A percentile compares a stretch with the other conserved stretches of the same genome.
Evolutionary conservation across 1,284 basidiomycete species (phyloP).

Genomic region (Erythrobasidium hasegawianum): DNA sequence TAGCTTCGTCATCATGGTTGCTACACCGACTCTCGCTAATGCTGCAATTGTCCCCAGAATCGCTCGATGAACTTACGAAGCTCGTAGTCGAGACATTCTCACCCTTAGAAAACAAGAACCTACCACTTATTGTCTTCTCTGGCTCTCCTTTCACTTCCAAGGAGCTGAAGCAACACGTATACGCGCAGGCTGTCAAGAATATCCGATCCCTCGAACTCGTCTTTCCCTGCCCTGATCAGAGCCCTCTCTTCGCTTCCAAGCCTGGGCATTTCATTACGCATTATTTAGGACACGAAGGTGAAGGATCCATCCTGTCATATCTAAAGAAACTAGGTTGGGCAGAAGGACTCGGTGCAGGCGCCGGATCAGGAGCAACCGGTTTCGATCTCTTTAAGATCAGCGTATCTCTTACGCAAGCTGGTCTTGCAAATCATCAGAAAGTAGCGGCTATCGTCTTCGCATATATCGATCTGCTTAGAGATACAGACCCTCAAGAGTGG

Average conservation of each 20-base stretch:
- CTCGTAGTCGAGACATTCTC: conserved; percentile 73
- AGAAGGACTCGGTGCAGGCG: conserved; percentile 70
- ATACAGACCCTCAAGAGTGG: conserved; percentile 63
- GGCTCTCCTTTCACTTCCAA: conserved; percentile 61
- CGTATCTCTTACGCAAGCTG: conserved; percentile 76
- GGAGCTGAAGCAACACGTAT: conserved; percentile 54
- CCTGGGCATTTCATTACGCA: conserved; percentile 78
- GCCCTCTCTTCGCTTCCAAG: conserved; percentile 61
- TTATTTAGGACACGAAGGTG: conserved; percentile 92
- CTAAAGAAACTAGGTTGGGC: conserved; percentile 91
- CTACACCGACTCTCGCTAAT: conserved; percentile 37
- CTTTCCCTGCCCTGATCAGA: conserved; percentile 66
- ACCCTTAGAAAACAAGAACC: conserved; percentile 65
- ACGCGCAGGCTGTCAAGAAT: conserved; percentile 85
- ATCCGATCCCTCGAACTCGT: conserved; percentile 81
- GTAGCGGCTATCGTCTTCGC: conserved; percentile 74
- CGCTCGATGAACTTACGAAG: conserved; percentile 70
- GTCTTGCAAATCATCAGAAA: conserved; percentile 70
- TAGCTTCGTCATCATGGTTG: conserved; percentile 45
- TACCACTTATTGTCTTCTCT: conserved; percentile 61
- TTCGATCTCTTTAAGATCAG: conserved; percentile 88
- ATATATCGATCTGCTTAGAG: conserved; percentile 77
- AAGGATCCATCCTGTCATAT: conserved; percentile 86
- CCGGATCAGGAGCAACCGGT: conserved; percentile 67
- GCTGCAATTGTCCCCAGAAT: conserved; percentile 55